These are phyloP conservation scores for Schizosaccharomyces lindneri DNA, from an alignment of 805 yeast species.

Conservation along the genomic window DNA sequence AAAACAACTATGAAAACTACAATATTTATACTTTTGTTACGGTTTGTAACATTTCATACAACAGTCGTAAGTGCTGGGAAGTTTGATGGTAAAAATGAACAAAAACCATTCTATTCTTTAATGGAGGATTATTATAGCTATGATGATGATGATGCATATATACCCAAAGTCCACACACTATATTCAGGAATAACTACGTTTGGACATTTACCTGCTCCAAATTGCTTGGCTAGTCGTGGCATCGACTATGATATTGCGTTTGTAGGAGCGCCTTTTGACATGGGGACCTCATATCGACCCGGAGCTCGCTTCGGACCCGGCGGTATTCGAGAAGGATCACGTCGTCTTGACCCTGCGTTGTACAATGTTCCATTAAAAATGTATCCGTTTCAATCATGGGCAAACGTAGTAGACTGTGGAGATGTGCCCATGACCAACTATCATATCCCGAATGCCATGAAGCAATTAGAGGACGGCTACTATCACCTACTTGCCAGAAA, in stretches of 20 bases:
- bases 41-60: neutral
- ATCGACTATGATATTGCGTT: constrained; percentile 23
- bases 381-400: neutral
- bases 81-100: neutral
- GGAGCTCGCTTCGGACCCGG: constrained; percentile 71
- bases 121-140: neutral
- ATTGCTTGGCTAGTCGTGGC: neutral
- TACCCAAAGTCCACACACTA: neutral
- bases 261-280: constrained; percentile 64
- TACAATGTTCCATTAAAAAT: neutral
- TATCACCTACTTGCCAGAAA: neutral
- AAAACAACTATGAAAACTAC: neutral
- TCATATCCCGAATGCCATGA: constrained; percentile 31
- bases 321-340: constrained; percentile 36
- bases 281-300: constrained; percentile 52
- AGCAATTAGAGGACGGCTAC: neutral
- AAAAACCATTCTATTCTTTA: constrained; percentile 11
- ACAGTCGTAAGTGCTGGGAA: neutral
- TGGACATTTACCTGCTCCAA: neutral
- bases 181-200: neutral
- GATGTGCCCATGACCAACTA: constrained; percentile 47
- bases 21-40: neutral
- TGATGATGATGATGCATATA: neutral
- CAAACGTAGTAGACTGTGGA: constrained; percentile 28
- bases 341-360: constrained; percentile 35